Evolutionary conservation across 192 early-diverging fungal species (phyloP), one percentile per base, ranked within the genome.

Genomic region (Podila verticillata): DNA sequence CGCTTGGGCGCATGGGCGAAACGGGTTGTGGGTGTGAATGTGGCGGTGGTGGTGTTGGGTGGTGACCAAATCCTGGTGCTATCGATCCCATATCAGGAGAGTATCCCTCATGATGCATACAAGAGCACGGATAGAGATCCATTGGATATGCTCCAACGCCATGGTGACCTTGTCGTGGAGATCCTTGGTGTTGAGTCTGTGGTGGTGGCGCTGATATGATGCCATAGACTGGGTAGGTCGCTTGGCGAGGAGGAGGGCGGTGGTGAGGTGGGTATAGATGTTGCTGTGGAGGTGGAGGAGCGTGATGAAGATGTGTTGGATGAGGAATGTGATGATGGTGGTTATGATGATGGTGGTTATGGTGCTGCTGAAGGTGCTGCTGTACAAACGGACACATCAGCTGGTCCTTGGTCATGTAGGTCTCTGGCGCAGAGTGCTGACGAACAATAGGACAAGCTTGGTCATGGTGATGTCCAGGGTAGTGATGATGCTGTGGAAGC

Each of bases 401-500:
- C 31, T 57, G 47, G 7, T 71, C 62, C 26, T 15, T 24, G 44
- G 5, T 69, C 44, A 24, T 61, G 57, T n/a, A 34, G 12, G 8
- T 66, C 44, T 17, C 57, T 13, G 60, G 39, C 7, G 10, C 36
- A 26, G 47, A 29, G 9, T 29, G 48, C 31, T 57, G 63, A 10
- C 60, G 63, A 51, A 44, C 15, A 44, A 44, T 10, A 15, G 39
- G 10, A n/a, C 35, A 54, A 2, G 24, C 29, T 28, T 51, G 63
- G 29, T 31, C 15, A 3, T 48, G 64, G 5, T 22, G 32, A 17
- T 63, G 60, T 30, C 24, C 51, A 3, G 61, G 4, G 5, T 24
- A n/a, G 2, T 64, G 63, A 7, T 30, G 63, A 31, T 75, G 65
- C 15, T 49, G 74, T 26, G 35, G 63, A 31, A 68, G 65, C 15